These are phyloP conservation scores for Boletales sp. DNA, from an alignment of 768 basidiomycete species.

Conservation along the genomic window DNA sequence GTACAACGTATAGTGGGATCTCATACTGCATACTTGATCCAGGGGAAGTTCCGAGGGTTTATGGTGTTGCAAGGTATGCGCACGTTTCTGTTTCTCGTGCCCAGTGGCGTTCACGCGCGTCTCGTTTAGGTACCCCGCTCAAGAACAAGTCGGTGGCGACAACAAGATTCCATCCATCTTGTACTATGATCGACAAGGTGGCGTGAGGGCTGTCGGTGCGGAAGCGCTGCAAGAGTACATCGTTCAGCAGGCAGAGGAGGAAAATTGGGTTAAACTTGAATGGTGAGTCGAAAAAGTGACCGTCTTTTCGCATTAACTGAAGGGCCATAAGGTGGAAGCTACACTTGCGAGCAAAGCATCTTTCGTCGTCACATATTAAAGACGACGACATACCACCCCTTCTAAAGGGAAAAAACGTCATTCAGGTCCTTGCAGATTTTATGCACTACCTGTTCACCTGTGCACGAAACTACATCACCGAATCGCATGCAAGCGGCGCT, in stretches of 20 bases:
- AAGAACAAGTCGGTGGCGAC: slow-evolving; percentile 43
- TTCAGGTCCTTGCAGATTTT: slow-evolving; percentile 25
- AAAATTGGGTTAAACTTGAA: slow-evolving; percentile 36
- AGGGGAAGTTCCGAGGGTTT: slow-evolving; percentile 30
- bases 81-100: background rate
- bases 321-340: slow-evolving; percentile 29
- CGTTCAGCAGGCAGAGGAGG: slow-evolving; percentile 37
- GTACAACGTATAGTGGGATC: slow-evolving; percentile 42
- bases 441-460: slow-evolving; percentile 26
- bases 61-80: slow-evolving; percentile 24
- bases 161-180: slow-evolving; percentile 48
- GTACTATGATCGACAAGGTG: slow-evolving; percentile 43
- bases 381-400: slow-evolving; percentile 23
- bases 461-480: slow-evolving; percentile 19
- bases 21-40: slow-evolving; percentile 36
- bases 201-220: slow-evolving; percentile 40
- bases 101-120: too few species aligned
- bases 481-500: slow-evolving; percentile 26
- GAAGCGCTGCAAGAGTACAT: slow-evolving; percentile 36
- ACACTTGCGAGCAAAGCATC: slow-evolving; percentile 31
- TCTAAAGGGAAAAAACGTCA: slow-evolving; percentile 16
- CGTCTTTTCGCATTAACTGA: background rate
- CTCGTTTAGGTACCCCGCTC: slow-evolving; percentile 40
- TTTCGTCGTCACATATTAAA: slow-evolving; percentile 20
- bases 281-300: slow-evolving; percentile 25